Conservation (phyloP, 441 rosid species). For the Hura crepitans region DNA sequence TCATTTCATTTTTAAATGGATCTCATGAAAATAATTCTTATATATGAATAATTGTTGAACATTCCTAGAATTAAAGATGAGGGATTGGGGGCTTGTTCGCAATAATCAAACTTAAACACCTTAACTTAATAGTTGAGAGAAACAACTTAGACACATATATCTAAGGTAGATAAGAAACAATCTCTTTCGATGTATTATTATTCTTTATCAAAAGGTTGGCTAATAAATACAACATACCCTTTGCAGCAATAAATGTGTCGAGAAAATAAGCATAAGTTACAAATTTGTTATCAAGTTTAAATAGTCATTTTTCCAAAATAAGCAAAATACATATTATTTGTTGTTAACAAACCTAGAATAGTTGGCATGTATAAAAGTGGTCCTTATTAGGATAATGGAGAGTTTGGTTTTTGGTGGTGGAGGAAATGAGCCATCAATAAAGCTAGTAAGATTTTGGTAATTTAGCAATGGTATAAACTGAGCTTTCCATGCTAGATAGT, state of each 20-base stretch:
- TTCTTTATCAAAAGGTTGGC: conserved; percentile 84
- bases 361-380: background rate
- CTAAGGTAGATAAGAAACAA: conserved; percentile 75
- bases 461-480: too few relatives aligned
- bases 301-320: background rate
- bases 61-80: too few relatives aligned
- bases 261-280: conserved; percentile 4
- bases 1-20: background rate
- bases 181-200: conserved; percentile 79
- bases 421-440: too few relatives aligned
- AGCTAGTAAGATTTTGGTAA: too few relatives aligned
- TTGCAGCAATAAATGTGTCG: conserved; percentile 55
- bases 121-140: background rate
- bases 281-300: background rate
- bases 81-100: too few relatives aligned
- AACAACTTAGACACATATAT: conserved; percentile 42
- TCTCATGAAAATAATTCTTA: background rate
- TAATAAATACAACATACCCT: conserved; percentile 80
- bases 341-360: background rate
- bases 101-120: too few relatives aligned
- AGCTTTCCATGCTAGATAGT: too few relatives aligned
- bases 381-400: too few relatives aligned
- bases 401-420: too few relatives aligned
- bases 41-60: too few relatives aligned
- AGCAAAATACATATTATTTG: background rate